Evolutionary conservation across 179 eudicot species (phyloP), one percentile per base, ranked within the genome.

Genomic region (Sideroxylon spinosum): DNA sequence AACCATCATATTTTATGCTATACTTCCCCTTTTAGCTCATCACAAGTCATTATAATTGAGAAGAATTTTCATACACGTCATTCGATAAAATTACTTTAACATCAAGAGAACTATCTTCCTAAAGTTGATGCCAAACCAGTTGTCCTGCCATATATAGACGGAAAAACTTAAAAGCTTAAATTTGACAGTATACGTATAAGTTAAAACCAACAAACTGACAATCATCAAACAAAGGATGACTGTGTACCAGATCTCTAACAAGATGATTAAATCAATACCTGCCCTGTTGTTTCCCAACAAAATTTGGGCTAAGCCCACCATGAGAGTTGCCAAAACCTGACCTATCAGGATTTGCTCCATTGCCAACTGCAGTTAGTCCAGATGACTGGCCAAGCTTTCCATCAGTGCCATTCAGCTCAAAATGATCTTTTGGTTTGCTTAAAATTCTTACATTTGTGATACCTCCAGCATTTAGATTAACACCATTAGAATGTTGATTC

Each of bases 351-450:
- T 71, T 83, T 56, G 78, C 70, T 71, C 92, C 93, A 80, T 88
- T 91, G 65, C 85, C 90, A 73, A 81, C 78, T 52, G 75, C 75
- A 56, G 76, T 68, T 4, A 66, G 78, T 59, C 73, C 37, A 59
- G 89, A 73, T 44, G 80, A 69, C 71, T 71, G 85, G 19, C 77
- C 88, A 84, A 86, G 67, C 81, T 84, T 82, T 48, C 79, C 68
- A 73, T 84, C 89, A 65, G 74, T 29, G 52, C 89, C 89, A 81
- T 83, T 89, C 67, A 82, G 48, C 59, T 82, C 90, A 81, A 77
- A 16, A 28, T 84, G 68, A 83, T 92, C 94, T 79, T 83, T 90
- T 7, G 88, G 78, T 84, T 94, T 94, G 88, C 91, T 94, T 82
- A 94, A 78, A 67, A 90, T 86, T 86, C 88, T 90, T 6, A 88